Evolutionary conservation across 2,329 filamentous ascomycete species (phyloP).

Genomic region (Fusarium agapanthi): DNA sequence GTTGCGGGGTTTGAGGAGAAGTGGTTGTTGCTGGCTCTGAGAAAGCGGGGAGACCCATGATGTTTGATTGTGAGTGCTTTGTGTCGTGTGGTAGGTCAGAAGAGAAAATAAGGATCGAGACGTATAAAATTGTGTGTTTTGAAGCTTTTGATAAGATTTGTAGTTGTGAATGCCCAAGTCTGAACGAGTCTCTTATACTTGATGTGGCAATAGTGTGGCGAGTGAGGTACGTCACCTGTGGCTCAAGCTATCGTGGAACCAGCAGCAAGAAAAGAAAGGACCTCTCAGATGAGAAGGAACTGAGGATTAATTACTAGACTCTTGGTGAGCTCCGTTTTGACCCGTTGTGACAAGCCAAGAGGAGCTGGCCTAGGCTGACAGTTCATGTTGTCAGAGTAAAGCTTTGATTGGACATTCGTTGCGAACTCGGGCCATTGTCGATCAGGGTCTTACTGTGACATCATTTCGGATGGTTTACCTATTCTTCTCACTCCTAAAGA

Average conservation of each 20-base stretch:
- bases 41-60: slow-evolving; percentile 44
- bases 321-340: not conserved
- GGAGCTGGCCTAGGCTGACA: not conserved
- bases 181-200: slow-evolving; percentile 36
- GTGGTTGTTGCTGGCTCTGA: slow-evolving; percentile 12
- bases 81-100: not conserved
- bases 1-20: slow-evolving; percentile 12
- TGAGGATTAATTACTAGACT: not conserved
- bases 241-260: slow-evolving; percentile 26
- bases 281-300: not conserved
- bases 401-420: slow-evolving; percentile 15
- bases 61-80: not conserved
- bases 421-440: not conserved
- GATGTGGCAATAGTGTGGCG: slow-evolving; percentile 39
- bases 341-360: not conserved
- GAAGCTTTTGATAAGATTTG: not conserved
- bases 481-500: not conserved
- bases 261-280: not conserved
- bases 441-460: slow-evolving; percentile 30
- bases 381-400: not conserved
- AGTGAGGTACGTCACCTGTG: slow-evolving; percentile 42
- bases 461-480: not conserved
- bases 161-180: not conserved
- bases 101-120: not conserved
- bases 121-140: not conserved